Conservation (phyloP, 2,329 filamentous ascomycete species). For the Aspergillus tamarii region DNA sequence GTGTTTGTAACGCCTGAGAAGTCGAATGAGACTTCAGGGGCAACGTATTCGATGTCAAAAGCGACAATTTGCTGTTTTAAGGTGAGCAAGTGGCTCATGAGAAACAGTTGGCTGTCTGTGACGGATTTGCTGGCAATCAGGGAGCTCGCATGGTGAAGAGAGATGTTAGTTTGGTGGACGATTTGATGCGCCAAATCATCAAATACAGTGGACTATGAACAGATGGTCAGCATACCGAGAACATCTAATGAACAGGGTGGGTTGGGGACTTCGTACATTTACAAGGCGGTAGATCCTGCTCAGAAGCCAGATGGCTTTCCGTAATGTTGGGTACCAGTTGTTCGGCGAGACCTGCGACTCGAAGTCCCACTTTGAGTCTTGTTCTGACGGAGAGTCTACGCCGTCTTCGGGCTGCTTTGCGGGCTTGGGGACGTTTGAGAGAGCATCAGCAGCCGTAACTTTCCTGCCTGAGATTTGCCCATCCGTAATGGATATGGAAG, state of each 20-base stretch:
- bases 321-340: slow-evolving; percentile 68
- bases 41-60: slow-evolving; percentile 83
- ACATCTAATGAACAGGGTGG: neutral
- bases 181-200: slow-evolving; percentile 77
- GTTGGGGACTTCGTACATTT: slow-evolving; percentile 51
- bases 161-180: slow-evolving; percentile 85
- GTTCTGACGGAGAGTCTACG: slow-evolving; percentile 45
- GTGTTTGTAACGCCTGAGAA: slow-evolving; percentile 68
- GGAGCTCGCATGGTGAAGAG: slow-evolving; percentile 75
- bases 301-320: slow-evolving; percentile 69
- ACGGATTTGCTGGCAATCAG: slow-evolving; percentile 68
- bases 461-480: slow-evolving; percentile 60
- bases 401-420: slow-evolving; percentile 56
- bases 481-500: slow-evolving; percentile 44
- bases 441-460: slow-evolving; percentile 42
- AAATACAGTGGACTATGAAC: slow-evolving; percentile 63
- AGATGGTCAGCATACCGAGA: slow-evolving; percentile 19
- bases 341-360: slow-evolving; percentile 60
- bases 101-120: slow-evolving; percentile 83
- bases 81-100: slow-evolving; percentile 91
- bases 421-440: slow-evolving; percentile 52
- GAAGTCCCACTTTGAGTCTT: slow-evolving; percentile 55
- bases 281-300: slow-evolving; percentile 71
- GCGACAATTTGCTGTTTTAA: slow-evolving; percentile 95
- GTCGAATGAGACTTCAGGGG: slow-evolving; percentile 67